phyloP scores from a whole-genome alignment of 129 eudicot genomes.

The Calendula officinalis region DNA sequence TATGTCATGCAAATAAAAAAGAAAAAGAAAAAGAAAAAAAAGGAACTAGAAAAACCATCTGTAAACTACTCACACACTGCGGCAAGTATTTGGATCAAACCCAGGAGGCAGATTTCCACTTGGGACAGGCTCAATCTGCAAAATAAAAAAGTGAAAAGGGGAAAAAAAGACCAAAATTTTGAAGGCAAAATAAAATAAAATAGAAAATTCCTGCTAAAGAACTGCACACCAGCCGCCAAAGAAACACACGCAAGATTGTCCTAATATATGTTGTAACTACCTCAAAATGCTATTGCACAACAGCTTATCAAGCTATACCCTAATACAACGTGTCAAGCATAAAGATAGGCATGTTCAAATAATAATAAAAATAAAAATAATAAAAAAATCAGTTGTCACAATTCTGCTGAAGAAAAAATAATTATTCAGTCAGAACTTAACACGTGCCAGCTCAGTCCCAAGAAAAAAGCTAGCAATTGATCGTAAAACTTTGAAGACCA shows the following conservation, averaged over 20 bases:
- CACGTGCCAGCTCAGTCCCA: slow-evolving; percentile 4
- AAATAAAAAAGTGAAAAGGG: slow-evolving; percentile 43
- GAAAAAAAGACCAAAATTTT: slow-evolving; percentile 18
- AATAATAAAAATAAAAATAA: background rate
- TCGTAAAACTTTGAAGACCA: background rate
- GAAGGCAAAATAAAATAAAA: slow-evolving; percentile 16
- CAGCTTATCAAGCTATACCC: background rate
- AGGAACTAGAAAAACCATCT: slow-evolving; percentile 25
- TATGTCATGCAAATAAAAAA: slow-evolving; percentile 25
- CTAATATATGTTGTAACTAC: slow-evolving; percentile 2
- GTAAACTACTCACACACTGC: slow-evolving; percentile 95
- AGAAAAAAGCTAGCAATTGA: slow-evolving; percentile 1
- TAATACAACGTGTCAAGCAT: background rate
- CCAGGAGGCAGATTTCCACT: slow-evolving; percentile 99
- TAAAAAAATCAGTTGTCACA: background rate
- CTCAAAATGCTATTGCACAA: slow-evolving; percentile 2
- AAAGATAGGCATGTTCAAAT: background rate
- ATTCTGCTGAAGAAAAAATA: no score
- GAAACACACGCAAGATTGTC: slow-evolving; percentile 10
- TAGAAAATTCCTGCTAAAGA: slow-evolving; percentile 17
- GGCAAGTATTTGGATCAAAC: slow-evolving; percentile 97
- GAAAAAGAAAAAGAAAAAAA: slow-evolving; percentile 10
- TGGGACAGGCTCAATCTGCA: slow-evolving; percentile 97
- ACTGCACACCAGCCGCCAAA: slow-evolving; percentile 26
- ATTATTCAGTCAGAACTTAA: slow-evolving; percentile 2